Percentiles rank a stretch among this genome's conserved stretches.
phyloP scores from a whole-genome alignment of 768 basidiomycete genomes.

The Phallus indusiatus region DNA sequence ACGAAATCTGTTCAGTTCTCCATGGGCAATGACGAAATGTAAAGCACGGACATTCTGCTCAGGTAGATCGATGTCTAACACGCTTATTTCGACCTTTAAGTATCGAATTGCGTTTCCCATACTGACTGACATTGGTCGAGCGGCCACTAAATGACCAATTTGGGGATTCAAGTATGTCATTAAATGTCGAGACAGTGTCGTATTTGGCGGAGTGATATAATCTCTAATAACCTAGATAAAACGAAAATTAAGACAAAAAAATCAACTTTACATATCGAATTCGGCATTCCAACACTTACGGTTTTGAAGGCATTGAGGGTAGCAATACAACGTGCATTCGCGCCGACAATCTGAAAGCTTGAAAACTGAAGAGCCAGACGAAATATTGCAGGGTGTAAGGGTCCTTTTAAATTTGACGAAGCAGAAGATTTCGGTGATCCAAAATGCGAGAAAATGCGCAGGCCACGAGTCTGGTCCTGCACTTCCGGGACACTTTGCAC shows the following conservation, averaged over 20 bases:
- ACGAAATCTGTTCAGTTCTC: slow-evolving; percentile 7
- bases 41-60: slow-evolving; percentile 75
- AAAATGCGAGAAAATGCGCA: slow-evolving; percentile 83
- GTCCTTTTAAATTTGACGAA: slow-evolving; percentile 43
- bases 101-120: slow-evolving; percentile 94
- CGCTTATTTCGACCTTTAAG: slow-evolving; percentile 91
- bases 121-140: slow-evolving; percentile 83
- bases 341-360: slow-evolving; percentile 86
- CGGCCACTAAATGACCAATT: slow-evolving; percentile 81
- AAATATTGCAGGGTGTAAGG: slow-evolving; percentile 85
- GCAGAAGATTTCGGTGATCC: slow-evolving; percentile 50
- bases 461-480: slow-evolving; percentile 42
- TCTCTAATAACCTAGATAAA: slow-evolving; percentile 71
- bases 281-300: slow-evolving; percentile 35
- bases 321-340: slow-evolving; percentile 92
- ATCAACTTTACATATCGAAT: neutral
- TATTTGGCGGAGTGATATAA: slow-evolving; percentile 79
- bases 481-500: slow-evolving; percentile 21
- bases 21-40: neutral
- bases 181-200: slow-evolving; percentile 81
- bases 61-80: slow-evolving; percentile 83
- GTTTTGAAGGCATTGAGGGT: slow-evolving; percentile 87
- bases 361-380: slow-evolving; percentile 84
- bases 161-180: slow-evolving; percentile 90
- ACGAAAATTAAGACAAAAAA: slow-evolving; percentile 11